Conservation (phyloP, 192 early-diverging fungal species). For the Paraglomus occultum region DNA sequence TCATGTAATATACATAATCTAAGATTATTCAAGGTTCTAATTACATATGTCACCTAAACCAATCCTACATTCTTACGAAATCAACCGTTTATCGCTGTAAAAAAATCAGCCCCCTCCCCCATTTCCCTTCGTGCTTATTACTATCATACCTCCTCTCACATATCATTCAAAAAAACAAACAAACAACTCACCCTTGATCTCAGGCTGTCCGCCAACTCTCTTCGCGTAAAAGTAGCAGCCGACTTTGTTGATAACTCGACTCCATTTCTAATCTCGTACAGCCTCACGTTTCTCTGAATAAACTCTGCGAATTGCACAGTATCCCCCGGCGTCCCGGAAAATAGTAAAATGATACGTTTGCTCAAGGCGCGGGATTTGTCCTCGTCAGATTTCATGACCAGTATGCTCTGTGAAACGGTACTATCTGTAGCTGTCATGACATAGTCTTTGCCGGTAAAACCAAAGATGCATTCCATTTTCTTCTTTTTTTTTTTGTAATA, state of each 20-base stretch:
- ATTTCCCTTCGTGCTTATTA: slow-evolving; percentile 23
- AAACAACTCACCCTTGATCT: slow-evolving; percentile 71
- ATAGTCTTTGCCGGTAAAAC: slow-evolving; percentile 93
- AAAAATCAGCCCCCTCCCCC: too few species aligned
- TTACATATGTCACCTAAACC: too few species aligned
- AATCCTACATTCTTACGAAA: too few species aligned
- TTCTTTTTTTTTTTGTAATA: not conserved
- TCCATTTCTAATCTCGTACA: slow-evolving; percentile 87
- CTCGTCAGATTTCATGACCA: slow-evolving; percentile 88
- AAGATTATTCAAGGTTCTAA: too few species aligned
- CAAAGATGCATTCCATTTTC: slow-evolving; percentile 83
- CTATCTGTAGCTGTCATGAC: slow-evolving; percentile 84
- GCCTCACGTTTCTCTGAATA: slow-evolving; percentile 87
- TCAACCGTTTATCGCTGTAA: too few species aligned
- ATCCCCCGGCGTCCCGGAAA: slow-evolving; percentile 89
- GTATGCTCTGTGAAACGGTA: slow-evolving; percentile 72
- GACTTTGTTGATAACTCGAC: slow-evolving; percentile 77
- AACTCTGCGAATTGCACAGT: slow-evolving; percentile 94
- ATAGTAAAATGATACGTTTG: slow-evolving; percentile 79
- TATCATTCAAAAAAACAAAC: not conserved
- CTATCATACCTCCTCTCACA: slow-evolving; percentile 13
- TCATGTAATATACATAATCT: too few species aligned
- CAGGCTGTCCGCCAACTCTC: slow-evolving; percentile 83
- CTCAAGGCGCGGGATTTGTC: slow-evolving; percentile 89
- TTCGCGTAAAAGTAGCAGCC: slow-evolving; percentile 77